A percentile compares a stretch with the other conserved stretches of the same genome.
phyloP scores from a whole-genome alignment of 2,329 filamentous ascomycete species.

The Fusarium oligoseptatum region DNA sequence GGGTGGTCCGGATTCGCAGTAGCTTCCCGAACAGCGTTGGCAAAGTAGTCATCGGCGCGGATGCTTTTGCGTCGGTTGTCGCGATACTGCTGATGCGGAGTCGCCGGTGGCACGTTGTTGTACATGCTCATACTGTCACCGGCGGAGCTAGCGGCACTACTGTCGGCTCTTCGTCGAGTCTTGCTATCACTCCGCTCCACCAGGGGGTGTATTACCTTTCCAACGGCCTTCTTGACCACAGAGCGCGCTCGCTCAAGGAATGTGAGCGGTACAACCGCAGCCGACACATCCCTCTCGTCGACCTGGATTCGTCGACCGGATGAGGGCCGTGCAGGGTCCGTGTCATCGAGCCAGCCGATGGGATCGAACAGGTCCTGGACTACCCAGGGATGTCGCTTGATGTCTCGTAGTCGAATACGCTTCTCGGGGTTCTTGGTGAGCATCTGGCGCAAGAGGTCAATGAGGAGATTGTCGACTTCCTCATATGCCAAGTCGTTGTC shows the following conservation, averaged over 20 bases:
- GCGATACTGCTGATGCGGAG: slow-evolving; percentile 61
- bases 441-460: slow-evolving; percentile 83
- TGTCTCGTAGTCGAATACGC: slow-evolving; percentile 89
- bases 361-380: slow-evolving; percentile 81
- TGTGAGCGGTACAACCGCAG: slow-evolving; percentile 89
- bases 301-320: slow-evolving; percentile 91
- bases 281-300: slow-evolving; percentile 89
- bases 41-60: slow-evolving; percentile 68
- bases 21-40: slow-evolving; percentile 55
- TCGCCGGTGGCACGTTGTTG: slow-evolving; percentile 62
- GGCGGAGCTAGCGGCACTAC: slow-evolving; percentile 74
- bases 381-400: slow-evolving; percentile 96
- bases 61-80: slow-evolving; percentile 67
- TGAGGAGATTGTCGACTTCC: slow-evolving; percentile 82
- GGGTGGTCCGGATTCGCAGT: slow-evolving; percentile 38
- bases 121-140: slow-evolving; percentile 66
- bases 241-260: slow-evolving; percentile 88
- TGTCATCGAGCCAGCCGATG: slow-evolving; percentile 90
- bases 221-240: slow-evolving; percentile 76
- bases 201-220: slow-evolving; percentile 73
- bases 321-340: slow-evolving; percentile 83
- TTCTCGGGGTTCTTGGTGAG: slow-evolving; percentile 90
- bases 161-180: slow-evolving; percentile 68
- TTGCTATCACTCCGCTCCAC: slow-evolving; percentile 68
- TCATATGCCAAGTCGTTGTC: slow-evolving; percentile 88